Base-by-base conservation (phyloP, 352 stramenopile genomes). In the Phytophthora kernoviae region DNA sequence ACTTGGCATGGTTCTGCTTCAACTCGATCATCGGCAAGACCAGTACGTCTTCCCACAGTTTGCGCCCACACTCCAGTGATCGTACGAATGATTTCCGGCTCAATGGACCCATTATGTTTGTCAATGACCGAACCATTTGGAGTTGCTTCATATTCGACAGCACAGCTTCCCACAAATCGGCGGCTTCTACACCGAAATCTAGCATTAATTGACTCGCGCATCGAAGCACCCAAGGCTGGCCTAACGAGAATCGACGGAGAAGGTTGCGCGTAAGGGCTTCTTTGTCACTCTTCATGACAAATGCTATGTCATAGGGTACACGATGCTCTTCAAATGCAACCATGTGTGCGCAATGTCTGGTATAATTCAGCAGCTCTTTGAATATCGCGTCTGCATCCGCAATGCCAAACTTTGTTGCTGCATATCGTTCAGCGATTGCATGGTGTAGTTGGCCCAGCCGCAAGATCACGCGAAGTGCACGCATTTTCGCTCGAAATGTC, bases 401-500 rank as follows among this genome's bases (percentile, higher is more conserved):
- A 10, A 47, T 27, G 2, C 48, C 54, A 26, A 74, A 75, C 27
- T 64, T 74, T 2, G 48, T 62, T 1, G 43, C 52, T 12, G 74
- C 32, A n/a, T 65, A 66, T 40, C 33, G 62, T 22, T 56, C 44
- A 24, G 75, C 49, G 14, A 55, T 39, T 15, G 46, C 24, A 26
- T 66, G 58, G 5, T 70, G 52, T 11, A 73, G 17, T 12, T 84
- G 63, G 5, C 49, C 51, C 20, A 87, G 39, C 2, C 49, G 46
- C 27, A 84, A 50, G 4, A 81, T 58, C 14, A 87, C 65, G 36
- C 58, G 55, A 2, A 88, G 41, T 5, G 78, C 78, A 18, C 78
- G 62, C 34, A 75, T 43, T 45, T 87, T 88, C 10, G 79, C 80
- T 49, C 80, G 65, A 41, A 73, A 87, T 7, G 75, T 90, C n/a